phyloP scores from a whole-genome alignment of 352 stramenopile genomes.

The Phytophthora nicotianae region DNA sequence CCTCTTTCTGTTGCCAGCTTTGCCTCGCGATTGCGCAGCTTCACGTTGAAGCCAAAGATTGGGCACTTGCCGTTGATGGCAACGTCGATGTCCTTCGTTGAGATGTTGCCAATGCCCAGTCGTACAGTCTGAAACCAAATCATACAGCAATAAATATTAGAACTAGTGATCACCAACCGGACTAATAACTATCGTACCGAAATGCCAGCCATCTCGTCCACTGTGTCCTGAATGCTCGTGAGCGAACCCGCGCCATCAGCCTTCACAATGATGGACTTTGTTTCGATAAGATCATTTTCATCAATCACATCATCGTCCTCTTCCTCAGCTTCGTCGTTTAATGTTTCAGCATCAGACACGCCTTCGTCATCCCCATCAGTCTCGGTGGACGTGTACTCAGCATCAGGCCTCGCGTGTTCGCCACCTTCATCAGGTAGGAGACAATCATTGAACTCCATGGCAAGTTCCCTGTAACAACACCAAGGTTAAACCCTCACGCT shows the following conservation, averaged over 20 bases:
- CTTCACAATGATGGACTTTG: slow-evolving; percentile 82
- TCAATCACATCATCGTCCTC: slow-evolving; percentile 37
- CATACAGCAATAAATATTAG: slow-evolving; percentile 46
- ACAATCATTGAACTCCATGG: slow-evolving; percentile 72
- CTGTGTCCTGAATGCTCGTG: slow-evolving; percentile 83
- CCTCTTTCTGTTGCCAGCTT: slow-evolving; percentile 46
- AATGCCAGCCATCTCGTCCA: slow-evolving; percentile 72
- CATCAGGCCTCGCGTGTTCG: slow-evolving; percentile 6
- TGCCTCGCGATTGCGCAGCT: slow-evolving; percentile 11
- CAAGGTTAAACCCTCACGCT: not conserved
- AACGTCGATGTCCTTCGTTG: slow-evolving; percentile 78
- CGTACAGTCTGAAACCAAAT: slow-evolving; percentile 78
- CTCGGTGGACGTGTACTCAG: slow-evolving; percentile 22
- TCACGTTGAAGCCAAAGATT: slow-evolving; percentile 86
- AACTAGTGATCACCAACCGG: not conserved
- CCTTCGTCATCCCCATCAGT: slow-evolving; percentile 6
- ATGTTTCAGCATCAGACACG: slow-evolving; percentile 5
- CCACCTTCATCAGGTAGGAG: slow-evolving; percentile 43
- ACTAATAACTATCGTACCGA: slow-evolving; percentile 35
- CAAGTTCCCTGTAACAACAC: slow-evolving; percentile 54
- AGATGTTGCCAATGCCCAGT: slow-evolving; percentile 82
- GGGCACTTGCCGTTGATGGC: slow-evolving; percentile 80
- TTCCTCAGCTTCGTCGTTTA: slow-evolving; percentile 6
- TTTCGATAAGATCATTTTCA: slow-evolving; percentile 49
- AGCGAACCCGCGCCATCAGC: slow-evolving; percentile 79